phyloP scores from a whole-genome alignment of 164 flowering plant genomes.

The Tinospora cordifolia region DNA sequence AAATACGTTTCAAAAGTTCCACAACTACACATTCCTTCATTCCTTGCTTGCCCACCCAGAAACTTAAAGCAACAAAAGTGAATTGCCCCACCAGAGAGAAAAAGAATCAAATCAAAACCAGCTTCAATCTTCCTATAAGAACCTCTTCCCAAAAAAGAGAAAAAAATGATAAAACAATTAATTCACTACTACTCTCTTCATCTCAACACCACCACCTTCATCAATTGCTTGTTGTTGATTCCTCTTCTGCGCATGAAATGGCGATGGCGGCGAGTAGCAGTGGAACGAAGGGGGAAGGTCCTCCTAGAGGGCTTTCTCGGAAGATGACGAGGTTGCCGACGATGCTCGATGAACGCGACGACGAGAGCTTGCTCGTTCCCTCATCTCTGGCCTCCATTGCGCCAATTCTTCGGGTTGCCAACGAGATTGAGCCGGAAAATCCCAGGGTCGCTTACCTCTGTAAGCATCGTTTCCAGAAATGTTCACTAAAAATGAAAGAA shows the following conservation, averaged over 20 bases:
- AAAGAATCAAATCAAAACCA: constrained; percentile 10
- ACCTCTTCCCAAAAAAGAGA: neutral
- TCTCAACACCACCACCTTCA: neutral
- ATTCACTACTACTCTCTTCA: neutral
- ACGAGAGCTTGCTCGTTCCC: constrained; percentile 44
- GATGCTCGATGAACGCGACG: constrained; percentile 18
- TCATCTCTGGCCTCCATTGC: constrained; percentile 65
- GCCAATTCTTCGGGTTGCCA: constrained; percentile 91
- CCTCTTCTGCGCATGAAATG: neutral
- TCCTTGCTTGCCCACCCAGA: constrained; percentile 20
- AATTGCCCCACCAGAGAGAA: constrained; percentile 9
- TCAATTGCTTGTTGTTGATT: neutral
- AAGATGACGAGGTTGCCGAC: constrained; percentile 21
- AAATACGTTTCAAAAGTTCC: neutral
- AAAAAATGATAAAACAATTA: neutral
- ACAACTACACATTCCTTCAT: constrained; percentile 4
- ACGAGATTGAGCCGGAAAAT: constrained; percentile 63
- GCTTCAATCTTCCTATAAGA: neutral
- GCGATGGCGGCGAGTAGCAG: constrained; percentile 36
- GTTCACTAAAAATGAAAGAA: neutral
- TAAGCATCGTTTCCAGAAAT: constrained; percentile 25
- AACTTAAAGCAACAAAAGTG: neutral
- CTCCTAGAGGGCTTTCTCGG: constrained; percentile 12
- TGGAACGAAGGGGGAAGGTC: constrained; percentile 15
- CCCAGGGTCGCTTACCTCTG: constrained; percentile 82